Evolutionary conservation across 2,329 filamentous ascomycete genomes (phyloP).

Genomic region (Trichoderma brevicompactum): DNA sequence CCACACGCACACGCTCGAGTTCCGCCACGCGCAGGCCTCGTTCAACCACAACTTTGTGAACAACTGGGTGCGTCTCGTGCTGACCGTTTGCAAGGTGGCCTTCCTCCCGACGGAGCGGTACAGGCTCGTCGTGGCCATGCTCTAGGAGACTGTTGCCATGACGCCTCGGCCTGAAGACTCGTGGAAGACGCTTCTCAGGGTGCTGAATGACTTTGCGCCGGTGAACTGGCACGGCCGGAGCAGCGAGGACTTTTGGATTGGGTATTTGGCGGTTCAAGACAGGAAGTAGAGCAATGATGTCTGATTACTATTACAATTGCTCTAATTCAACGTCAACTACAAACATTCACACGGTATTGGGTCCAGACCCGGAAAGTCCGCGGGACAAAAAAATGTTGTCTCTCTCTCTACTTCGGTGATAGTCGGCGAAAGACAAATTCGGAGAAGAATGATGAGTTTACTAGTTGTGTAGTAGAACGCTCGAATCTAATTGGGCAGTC

Average conservation of each 20-base stretch:
- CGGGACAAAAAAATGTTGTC: background rate
- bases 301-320: background rate
- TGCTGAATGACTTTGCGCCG: constrained; percentile 22
- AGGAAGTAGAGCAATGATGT: constrained; percentile 1
- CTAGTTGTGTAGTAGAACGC: too few relatives aligned
- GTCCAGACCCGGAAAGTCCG: background rate
- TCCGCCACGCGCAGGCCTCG: constrained; percentile 31
- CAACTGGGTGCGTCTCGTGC: constrained; percentile 29
- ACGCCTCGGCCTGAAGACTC: background rate
- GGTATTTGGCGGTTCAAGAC: constrained; percentile 11
- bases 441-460: too few relatives aligned
- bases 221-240: constrained; percentile 14
- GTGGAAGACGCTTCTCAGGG: constrained; percentile 22
- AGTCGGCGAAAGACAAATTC: too few relatives aligned
- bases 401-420: background rate
- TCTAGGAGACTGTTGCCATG: constrained; percentile 18
- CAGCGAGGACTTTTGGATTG: constrained; percentile 22
- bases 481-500: too few relatives aligned
- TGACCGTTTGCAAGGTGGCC: constrained; percentile 29
- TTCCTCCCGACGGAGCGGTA: constrained; percentile 27
- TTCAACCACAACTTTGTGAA: constrained; percentile 27
- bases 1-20: constrained; percentile 29
- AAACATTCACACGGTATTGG: background rate
- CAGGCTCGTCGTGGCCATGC: constrained; percentile 17
- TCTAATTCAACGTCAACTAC: background rate